These are phyloP conservation scores for Mallotus repandus DNA, from an alignment of 441 rosid genomes.

Conservation along the genomic window DNA sequence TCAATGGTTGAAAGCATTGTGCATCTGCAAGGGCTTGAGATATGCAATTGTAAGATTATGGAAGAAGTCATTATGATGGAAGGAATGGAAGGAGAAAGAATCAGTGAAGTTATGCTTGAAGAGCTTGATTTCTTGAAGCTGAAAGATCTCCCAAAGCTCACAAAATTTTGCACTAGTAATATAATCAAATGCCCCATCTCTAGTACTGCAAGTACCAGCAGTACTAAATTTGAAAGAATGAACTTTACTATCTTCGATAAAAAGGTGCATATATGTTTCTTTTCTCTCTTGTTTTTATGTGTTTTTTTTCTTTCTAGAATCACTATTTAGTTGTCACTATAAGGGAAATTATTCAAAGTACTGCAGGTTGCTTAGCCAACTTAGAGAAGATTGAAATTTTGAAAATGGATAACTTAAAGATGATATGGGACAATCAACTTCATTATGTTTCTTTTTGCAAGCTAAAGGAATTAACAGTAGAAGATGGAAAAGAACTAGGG, in stretches of 20 bases:
- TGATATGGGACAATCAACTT: no score
- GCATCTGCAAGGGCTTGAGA: slow-evolving; percentile 11
- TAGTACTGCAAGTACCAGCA: not conserved
- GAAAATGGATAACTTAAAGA: slow-evolving; percentile 13
- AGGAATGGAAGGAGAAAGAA: not conserved
- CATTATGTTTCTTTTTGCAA: no score
- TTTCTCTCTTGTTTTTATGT: no score
- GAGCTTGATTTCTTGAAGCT: not conserved
- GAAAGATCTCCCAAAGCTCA: slow-evolving; percentile 18
- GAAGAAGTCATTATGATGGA: not conserved
- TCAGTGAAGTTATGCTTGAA: not conserved
- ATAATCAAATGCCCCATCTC: slow-evolving; percentile 1
- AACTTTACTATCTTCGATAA: slow-evolving; percentile 17
- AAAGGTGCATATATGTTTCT: slow-evolving; percentile 16
- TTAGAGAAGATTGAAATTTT: not conserved
- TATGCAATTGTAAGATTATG: slow-evolving; percentile 13
- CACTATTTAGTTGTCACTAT: no score
- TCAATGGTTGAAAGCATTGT: slow-evolving; percentile 4
- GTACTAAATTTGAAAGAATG: not conserved
- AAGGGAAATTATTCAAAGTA: no score
- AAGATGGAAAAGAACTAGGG: no score
- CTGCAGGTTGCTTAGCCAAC: slow-evolving; percentile 21
- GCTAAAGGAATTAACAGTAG: no score
- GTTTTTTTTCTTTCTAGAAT: no score
- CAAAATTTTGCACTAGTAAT: slow-evolving; percentile 15